phyloP scores from a whole-genome alignment of 768 basidiomycete genomes.

The Boletales sp. region DNA sequence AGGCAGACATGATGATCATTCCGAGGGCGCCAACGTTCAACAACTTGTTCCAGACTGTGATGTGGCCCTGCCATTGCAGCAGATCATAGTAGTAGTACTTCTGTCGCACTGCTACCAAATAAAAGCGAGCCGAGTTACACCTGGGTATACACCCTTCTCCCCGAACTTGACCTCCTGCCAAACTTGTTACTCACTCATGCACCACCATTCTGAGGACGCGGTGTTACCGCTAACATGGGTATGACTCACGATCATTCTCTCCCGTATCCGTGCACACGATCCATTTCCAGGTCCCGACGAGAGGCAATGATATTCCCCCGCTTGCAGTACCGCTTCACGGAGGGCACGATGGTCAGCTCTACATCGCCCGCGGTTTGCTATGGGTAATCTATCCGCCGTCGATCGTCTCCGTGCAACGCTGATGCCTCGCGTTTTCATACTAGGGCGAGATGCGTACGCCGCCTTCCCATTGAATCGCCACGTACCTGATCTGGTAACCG shows the following conservation, averaged over 20 bases:
- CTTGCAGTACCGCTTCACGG: constrained; percentile 12
- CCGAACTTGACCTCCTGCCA: not conserved
- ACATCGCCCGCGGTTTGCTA: constrained; percentile 18
- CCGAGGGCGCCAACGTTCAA: constrained; percentile 1
- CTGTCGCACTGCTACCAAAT: not conserved
- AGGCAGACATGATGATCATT: constrained; percentile 1
- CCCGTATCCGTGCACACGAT: not conserved
- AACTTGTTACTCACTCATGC: not conserved
- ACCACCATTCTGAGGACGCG: not conserved
- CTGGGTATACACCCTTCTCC: not conserved
- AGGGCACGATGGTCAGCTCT: constrained; percentile 8
- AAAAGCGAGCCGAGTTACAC: too few species aligned
- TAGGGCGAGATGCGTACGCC: constrained; percentile 20
- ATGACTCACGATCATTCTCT: not conserved
- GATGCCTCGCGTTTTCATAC: not conserved
- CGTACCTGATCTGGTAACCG: not conserved
- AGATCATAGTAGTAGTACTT: too few species aligned
- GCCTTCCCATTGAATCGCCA: not conserved
- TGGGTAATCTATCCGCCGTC: constrained; percentile 3
- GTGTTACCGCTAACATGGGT: constrained; percentile 15
- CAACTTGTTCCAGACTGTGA: not conserved
- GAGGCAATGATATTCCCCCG: constrained; percentile 19
- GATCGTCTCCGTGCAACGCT: not conserved
- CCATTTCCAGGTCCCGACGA: constrained; percentile 7
- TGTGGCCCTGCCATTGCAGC: too few species aligned